phyloP scores from a whole-genome alignment of 1,139 yeast genomes.

The Saccharomycopsis hybrid region DNA sequence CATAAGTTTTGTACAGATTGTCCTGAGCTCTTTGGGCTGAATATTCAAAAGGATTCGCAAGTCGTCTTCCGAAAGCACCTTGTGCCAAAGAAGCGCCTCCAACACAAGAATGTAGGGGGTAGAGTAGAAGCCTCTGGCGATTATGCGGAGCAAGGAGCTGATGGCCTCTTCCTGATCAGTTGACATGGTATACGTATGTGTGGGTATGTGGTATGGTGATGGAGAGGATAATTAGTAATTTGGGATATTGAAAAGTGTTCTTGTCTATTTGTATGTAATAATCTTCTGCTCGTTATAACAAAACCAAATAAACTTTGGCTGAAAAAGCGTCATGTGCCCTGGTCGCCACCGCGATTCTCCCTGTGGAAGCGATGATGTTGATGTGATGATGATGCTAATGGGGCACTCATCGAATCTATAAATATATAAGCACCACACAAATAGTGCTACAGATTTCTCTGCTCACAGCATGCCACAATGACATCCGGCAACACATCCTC shows the following conservation, averaged over 20 bases:
- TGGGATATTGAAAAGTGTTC: not conserved
- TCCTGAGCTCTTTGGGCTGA: constrained; percentile 79
- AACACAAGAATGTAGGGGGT: constrained; percentile 76
- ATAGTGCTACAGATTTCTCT: no score
- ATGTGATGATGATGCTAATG: no score
- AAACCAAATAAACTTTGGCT: no score
- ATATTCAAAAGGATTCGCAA: constrained; percentile 72
- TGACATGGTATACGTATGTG: constrained; percentile 1
- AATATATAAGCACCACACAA: no score
- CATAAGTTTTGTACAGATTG: constrained; percentile 70
- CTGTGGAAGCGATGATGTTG: no score
- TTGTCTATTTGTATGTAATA: not conserved
- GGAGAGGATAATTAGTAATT: not conserved
- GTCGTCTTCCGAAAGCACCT: constrained; percentile 93
- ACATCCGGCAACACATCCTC: no score
- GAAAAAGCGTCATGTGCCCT: no score
- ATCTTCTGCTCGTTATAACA: no score
- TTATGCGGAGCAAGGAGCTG: constrained; percentile 33
- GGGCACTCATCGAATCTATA: no score
- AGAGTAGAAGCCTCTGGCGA: constrained; percentile 81
- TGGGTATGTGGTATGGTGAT: not conserved
- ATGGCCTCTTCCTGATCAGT: constrained; percentile 19
- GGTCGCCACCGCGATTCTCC: no score
- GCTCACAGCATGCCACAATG: no score
- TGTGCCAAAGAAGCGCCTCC: constrained; percentile 86